Evolutionary conservation across 352 stramenopile species (phyloP).

Genomic region (Phytophthora colocasiae): DNA sequence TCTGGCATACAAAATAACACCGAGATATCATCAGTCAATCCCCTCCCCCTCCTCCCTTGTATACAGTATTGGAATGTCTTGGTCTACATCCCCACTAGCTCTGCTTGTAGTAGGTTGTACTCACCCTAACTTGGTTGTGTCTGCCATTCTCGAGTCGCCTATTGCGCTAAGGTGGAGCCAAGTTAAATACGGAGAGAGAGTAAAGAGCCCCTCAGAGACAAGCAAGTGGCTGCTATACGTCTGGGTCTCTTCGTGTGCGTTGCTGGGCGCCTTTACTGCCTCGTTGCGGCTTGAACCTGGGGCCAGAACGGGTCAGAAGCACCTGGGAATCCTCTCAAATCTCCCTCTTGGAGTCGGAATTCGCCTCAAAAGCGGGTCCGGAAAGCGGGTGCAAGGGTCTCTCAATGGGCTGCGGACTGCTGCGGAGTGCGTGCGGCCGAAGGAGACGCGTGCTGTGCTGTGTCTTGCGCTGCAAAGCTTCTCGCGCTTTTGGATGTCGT

Average conservation of each 20-base stretch:
- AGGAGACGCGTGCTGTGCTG: constrained; percentile 30
- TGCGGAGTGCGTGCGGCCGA: constrained; percentile 18
- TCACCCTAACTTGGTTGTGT: constrained; percentile 56
- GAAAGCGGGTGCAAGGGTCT: constrained; percentile 4
- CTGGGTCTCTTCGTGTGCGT: constrained; percentile 3
- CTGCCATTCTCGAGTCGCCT: constrained; percentile 47
- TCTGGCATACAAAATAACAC: constrained; percentile 47
- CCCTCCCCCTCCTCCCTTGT: background rate
- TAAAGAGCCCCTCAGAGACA: background rate
- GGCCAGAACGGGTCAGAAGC: constrained; percentile 18
- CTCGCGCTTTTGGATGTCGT: constrained; percentile 47
- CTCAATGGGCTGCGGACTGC: constrained; percentile 8
- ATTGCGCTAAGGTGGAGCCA: constrained; percentile 35
- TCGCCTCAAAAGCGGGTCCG: background rate
- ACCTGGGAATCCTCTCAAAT: constrained; percentile 27
- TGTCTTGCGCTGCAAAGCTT: constrained; percentile 36
- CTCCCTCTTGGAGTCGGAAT: background rate
- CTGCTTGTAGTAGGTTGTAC: constrained; percentile 5
- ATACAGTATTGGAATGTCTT: too few relatives aligned
- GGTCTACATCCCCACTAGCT: background rate
- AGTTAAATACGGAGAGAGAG: constrained; percentile 12
- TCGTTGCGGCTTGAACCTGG: constrained; percentile 8
- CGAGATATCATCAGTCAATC: constrained; percentile 13
- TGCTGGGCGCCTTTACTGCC: constrained; percentile 2
- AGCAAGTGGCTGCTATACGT: background rate